Conservation (phyloP, 2,329 filamentous ascomycete species). For the Fusarium sp. region DNA sequence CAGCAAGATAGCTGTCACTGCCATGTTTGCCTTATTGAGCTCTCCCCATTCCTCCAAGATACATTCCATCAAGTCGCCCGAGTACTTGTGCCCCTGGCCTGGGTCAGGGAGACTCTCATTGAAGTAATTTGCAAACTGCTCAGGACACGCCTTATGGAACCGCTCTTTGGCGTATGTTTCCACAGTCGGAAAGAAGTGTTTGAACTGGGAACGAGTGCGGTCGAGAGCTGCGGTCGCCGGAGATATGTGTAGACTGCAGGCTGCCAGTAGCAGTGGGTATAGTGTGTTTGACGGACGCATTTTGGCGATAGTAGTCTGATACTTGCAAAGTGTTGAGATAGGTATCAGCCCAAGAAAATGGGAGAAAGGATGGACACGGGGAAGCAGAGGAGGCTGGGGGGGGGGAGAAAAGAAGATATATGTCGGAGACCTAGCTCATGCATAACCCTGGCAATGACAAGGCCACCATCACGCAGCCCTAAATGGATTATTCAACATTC, state of each 20-base stretch:
- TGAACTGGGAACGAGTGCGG: conserved; percentile 16
- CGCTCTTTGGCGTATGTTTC: background rate
- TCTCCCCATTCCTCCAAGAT: conserved; percentile 15
- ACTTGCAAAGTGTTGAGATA: background rate
- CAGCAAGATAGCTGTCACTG: conserved; percentile 18
- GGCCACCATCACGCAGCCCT: background rate
- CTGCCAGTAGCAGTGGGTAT: conserved; percentile 13
- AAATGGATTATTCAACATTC: background rate
- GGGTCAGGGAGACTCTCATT: conserved; percentile 15
- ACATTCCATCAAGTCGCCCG: conserved; percentile 7
- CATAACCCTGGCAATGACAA: background rate
- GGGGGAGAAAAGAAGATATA: background rate
- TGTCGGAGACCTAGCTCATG: background rate
- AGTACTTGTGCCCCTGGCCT: conserved; percentile 1
- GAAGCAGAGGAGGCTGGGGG: background rate
- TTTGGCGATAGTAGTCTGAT: background rate
- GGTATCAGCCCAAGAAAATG: background rate
- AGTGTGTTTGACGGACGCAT: conserved; percentile 18
- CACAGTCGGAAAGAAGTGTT: conserved; percentile 16
- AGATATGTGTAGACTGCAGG: conserved; percentile 7
- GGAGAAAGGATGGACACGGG: background rate
- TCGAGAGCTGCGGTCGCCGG: background rate
- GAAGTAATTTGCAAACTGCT: conserved; percentile 19
- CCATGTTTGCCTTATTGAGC: conserved; percentile 22
- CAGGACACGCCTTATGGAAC: conserved; percentile 5